Evolutionary conservation across 345 rosid species (phyloP).

Genomic region (Pseudoturritis turrita): DNA sequence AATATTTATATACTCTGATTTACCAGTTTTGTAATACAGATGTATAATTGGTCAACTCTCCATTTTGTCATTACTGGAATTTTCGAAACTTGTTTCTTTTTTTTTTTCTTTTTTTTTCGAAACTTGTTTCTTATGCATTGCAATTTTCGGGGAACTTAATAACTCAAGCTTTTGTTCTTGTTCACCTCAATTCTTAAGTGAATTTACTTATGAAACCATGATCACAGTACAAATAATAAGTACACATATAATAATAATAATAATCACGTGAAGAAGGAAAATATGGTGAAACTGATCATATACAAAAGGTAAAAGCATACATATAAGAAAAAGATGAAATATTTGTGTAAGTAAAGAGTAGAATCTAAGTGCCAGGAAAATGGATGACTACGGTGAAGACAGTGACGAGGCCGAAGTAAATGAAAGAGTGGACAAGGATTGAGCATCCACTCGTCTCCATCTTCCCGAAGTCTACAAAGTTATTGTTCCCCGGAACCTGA

Average conservation of each 20-base stretch:
- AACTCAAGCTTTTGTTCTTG: neutral
- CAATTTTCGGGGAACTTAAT: neutral
- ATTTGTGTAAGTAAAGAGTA: neutral
- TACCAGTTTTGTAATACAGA: neutral
- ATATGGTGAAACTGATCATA: neutral
- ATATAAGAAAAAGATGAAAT: neutral
- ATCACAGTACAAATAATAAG: neutral
- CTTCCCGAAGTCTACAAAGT: slow-evolving; percentile 22
- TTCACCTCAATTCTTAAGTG: neutral
- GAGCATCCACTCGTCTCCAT: slow-evolving; percentile 24
- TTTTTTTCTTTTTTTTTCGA: too few relatives aligned
- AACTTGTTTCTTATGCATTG: neutral
- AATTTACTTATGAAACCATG: neutral
- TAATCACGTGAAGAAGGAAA: neutral
- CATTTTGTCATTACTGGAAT: slow-evolving; percentile 2
- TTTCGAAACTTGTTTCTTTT: neutral
- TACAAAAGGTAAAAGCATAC: neutral
- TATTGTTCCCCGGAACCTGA: slow-evolving; percentile 19
- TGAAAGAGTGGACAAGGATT: slow-evolving; percentile 4
- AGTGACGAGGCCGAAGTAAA: slow-evolving; percentile 21
- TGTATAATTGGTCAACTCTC: neutral
- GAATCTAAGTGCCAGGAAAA: slow-evolving; percentile 10
- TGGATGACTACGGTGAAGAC: slow-evolving; percentile 13
- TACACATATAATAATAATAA: neutral
- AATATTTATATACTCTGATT: neutral